Evolutionary conservation across 2,329 filamentous ascomycete genomes (phyloP).

Genomic region (Talaromyces sp.): DNA sequence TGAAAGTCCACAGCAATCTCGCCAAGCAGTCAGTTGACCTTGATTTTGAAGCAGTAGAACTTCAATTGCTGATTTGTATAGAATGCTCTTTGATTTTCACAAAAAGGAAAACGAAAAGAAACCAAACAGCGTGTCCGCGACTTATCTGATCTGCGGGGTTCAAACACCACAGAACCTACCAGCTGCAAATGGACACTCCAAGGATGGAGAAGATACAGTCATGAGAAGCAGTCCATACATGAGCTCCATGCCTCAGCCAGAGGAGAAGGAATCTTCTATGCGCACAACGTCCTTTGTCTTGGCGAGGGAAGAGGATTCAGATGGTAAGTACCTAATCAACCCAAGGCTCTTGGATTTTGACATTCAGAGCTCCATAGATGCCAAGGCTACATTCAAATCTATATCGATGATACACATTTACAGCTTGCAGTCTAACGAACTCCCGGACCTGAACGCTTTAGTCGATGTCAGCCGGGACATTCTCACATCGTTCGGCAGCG

Average conservation of each 20-base stretch:
- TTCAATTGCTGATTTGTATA: constrained; percentile 35
- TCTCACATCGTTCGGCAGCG: constrained; percentile 51
- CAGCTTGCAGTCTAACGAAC: constrained; percentile 67
- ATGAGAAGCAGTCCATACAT: constrained; percentile 66
- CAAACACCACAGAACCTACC: constrained; percentile 44
- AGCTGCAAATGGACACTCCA: constrained; percentile 37
- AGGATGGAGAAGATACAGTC: constrained; percentile 58
- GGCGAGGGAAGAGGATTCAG: constrained; percentile 67
- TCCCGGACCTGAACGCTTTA: constrained; percentile 69
- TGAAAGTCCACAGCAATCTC: constrained; percentile 78
- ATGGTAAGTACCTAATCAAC: constrained; percentile 48
- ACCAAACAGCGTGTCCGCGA: constrained; percentile 74
- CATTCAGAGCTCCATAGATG: constrained; percentile 48
- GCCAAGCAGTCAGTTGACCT: constrained; percentile 85
- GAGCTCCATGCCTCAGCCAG: constrained; percentile 59
- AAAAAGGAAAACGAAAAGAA: constrained; percentile 70
- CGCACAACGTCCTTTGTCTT: constrained; percentile 61
- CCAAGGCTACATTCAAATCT: constrained; percentile 65
- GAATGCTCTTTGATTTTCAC: constrained; percentile 85
- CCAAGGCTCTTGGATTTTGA: background rate
- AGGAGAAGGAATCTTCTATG: constrained; percentile 46
- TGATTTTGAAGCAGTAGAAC: background rate
- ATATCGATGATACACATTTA: constrained; percentile 82
- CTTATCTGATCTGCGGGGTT: constrained; percentile 79
- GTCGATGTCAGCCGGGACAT: constrained; percentile 66